Base-by-base conservation (phyloP, 2,329 filamentous ascomycete genomes). In the Colletotrichum tamarilloi region DNA sequence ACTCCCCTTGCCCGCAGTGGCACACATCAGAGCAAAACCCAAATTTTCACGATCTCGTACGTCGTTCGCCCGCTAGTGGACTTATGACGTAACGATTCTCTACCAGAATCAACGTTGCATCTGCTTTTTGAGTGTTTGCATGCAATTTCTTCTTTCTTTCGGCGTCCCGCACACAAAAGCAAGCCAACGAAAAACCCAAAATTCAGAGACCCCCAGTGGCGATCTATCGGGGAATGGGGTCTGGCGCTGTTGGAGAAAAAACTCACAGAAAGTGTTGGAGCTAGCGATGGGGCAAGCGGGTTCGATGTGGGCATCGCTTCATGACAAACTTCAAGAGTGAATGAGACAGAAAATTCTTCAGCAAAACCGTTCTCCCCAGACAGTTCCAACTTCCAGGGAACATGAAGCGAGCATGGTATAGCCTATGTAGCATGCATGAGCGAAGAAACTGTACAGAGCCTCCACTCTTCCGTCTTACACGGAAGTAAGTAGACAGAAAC, bases 381-480 rank as follows among this genome's bases (percentile, higher is more conserved):
- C 32, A 38, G 32, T 35, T 35, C 11, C 11, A 12, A 35, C 32
- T 35, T 46, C 49, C 63, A 57, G 11, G 56, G 42, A 22, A 46
- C 3, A 35, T 2, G 32, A 67, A 16, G 22, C 30, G 42, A 55
- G 32, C n/a, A n/a, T 53, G 19, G 5, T 3, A 22, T 9, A 22
- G 30, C 14, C 14, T 19, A 7, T 5, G 3, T 16, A 28, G 11
- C 19, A 32, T 22, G 19, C 59, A 62, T 49, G 26, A 49, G 5
- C 26, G 19, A 19, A 19, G 62, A 19, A 30, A 24, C 62, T 53
- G n/a, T 57, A 52, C 30, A 14, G 66, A 69, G 38, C 42, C 58
- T 69, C 68, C 57, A 49, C 65, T 46, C 26, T 16, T 58, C 68
- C 68, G 68, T 71, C 55, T 62, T 7, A 35, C 57, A 71, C 68